These are phyloP conservation scores for Malus hybrid DNA, from an alignment of 331 rosid genomes.

Conservation along the genomic window DNA sequence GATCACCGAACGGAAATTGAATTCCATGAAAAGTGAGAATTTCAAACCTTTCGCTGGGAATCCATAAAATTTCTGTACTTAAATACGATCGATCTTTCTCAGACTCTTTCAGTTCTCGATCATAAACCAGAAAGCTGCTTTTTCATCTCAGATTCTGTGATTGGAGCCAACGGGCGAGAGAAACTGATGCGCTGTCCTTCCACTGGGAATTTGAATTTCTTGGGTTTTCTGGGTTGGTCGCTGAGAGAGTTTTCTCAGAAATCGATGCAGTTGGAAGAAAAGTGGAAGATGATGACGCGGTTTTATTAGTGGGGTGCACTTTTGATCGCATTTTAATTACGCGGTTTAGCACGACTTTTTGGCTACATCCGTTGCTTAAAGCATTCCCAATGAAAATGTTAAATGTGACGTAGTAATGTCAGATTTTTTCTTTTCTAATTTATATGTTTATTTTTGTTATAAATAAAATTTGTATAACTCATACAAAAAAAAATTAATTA, in stretches of 20 bases:
- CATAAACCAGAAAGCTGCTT: not conserved
- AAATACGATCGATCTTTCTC: not conserved
- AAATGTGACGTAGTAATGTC: not conserved
- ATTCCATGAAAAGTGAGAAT: constrained; percentile 3
- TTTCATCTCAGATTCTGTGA: not conserved
- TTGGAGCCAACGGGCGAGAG: not conserved
- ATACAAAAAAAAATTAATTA: no score
- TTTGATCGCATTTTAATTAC: not conserved
- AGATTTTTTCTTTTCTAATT: not conserved
- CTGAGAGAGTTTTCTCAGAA: not conserved
- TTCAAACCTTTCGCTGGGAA: constrained; percentile 22
- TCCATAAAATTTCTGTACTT: not conserved
- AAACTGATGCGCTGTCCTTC: not conserved
- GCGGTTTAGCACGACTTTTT: no score
- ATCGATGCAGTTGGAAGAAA: not conserved
- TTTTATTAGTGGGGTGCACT: not conserved
- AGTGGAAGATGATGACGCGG: not conserved
- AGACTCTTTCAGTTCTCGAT: not conserved
- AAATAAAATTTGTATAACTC: no score
- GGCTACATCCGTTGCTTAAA: no score
- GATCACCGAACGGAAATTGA: not conserved
- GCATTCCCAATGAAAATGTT: no score
- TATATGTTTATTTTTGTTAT: no score
- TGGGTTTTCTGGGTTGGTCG: not conserved
- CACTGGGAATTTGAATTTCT: not conserved